Evolutionary conservation across 306 rosid genomes (phyloP).

Genomic region (Herpetospermum pedunculosum): DNA sequence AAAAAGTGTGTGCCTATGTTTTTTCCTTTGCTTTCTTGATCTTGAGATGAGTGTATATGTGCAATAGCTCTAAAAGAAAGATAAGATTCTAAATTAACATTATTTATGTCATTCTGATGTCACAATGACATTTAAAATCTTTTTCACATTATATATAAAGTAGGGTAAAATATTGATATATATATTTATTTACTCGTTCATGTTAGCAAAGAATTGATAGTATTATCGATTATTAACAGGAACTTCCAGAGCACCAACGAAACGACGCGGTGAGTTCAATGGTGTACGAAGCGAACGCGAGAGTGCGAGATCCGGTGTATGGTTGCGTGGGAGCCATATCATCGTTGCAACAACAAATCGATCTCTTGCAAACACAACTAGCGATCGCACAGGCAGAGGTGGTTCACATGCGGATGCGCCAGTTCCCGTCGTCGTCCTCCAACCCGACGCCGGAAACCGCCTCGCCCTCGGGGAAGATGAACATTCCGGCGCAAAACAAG

Average conservation of each 20-base stretch:
- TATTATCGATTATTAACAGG: constrained; percentile 30
- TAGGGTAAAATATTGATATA: neutral
- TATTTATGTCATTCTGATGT: constrained; percentile 32
- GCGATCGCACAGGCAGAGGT: constrained; percentile 78
- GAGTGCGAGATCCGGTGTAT: constrained; percentile 86
- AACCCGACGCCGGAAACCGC: constrained; percentile 2
- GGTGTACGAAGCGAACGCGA: constrained; percentile 95
- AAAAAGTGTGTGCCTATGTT: neutral
- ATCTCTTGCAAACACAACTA: constrained; percentile 62
- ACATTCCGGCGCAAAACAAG: constrained; percentile 30
- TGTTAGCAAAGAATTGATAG: neutral
- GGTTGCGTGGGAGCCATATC: constrained; percentile 96
- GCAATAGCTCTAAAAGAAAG: neutral
- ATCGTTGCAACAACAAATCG: constrained; percentile 74
- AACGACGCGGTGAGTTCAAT: constrained; percentile 92
- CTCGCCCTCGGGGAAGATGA: constrained; percentile 18
- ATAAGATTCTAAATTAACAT: neutral
- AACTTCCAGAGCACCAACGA: constrained; percentile 68
- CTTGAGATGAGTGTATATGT: no score
- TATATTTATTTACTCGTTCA: no score
- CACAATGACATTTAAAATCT: constrained; percentile 20
- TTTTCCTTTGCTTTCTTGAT: neutral
- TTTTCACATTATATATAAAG: neutral
- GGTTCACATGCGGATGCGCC: constrained; percentile 53
- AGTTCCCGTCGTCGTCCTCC: constrained; percentile 12